phyloP scores from a whole-genome alignment of 352 stramenopile species.

The Peronosclerospora sorghi region DNA sequence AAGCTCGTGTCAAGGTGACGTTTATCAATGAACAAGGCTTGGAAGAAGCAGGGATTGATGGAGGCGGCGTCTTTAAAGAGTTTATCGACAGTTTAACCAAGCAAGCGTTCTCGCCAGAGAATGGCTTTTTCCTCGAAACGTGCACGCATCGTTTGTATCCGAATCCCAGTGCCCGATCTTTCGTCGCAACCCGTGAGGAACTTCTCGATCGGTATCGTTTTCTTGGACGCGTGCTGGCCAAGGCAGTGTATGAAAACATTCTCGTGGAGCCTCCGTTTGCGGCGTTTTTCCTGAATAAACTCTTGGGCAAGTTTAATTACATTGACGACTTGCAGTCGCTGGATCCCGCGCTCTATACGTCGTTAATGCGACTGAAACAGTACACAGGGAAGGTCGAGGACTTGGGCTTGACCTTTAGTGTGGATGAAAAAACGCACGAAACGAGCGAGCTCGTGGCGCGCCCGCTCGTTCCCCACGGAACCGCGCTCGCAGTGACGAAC shows the following conservation, averaged over 20 bases:
- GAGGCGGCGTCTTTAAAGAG: constrained; percentile 96
- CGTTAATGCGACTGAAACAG: constrained; percentile 93
- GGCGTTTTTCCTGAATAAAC: constrained; percentile 93
- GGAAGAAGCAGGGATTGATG: constrained; percentile 94
- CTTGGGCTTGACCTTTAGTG: constrained; percentile 92
- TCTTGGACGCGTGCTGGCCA: constrained; percentile 89
- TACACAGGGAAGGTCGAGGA: constrained; percentile 86
- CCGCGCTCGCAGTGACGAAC: constrained; percentile 85
- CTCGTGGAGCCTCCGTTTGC: constrained; percentile 95
- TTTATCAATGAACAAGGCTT: constrained; percentile 89
- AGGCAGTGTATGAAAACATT: constrained; percentile 94
- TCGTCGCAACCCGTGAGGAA: constrained; percentile 67
- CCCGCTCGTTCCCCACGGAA: constrained; percentile 80
- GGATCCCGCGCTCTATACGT: constrained; percentile 90
- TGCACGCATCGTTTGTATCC: constrained; percentile 88
- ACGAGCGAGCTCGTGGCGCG: constrained; percentile 40
- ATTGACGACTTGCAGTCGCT: constrained; percentile 90
- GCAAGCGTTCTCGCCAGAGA: constrained; percentile 81
- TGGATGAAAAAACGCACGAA: constrained; percentile 70
- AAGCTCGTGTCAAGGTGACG: constrained; percentile 85
- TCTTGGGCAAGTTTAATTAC: constrained; percentile 84
- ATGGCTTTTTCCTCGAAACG: constrained; percentile 77
- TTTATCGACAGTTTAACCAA: constrained; percentile 88
- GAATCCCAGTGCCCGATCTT: constrained; percentile 77
- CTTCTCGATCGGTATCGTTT: constrained; percentile 91